Conservation (phyloP, 176 grass and related monocot genomes). For the Rhynchospora breviuscula region DNA sequence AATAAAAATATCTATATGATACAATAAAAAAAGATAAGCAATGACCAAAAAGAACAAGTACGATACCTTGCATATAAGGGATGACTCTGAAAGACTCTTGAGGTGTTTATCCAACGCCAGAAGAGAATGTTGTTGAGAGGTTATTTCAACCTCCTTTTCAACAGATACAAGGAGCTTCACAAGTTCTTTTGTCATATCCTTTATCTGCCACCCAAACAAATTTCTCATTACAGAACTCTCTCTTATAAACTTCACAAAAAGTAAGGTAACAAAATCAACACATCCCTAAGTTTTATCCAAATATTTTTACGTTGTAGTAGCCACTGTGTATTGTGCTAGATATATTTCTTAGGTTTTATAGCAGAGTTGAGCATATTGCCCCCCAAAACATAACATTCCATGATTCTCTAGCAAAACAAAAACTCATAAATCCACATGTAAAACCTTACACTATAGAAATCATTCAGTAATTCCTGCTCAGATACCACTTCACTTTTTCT, state of each 20-base stretch:
- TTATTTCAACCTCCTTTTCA: slow-evolving; percentile 76
- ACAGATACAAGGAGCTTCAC: slow-evolving; percentile 60
- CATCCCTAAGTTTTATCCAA: not conserved
- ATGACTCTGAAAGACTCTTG: slow-evolving; percentile 52
- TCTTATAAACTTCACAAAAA: not conserved
- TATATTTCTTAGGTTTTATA: not conserved
- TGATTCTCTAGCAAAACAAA: not conserved
- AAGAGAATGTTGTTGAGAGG: slow-evolving; percentile 63
- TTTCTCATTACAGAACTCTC: not conserved
- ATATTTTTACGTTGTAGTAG: not conserved
- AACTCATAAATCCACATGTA: not conserved
- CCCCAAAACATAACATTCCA: not conserved
- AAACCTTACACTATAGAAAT: slow-evolving; percentile 80
- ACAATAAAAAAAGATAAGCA: not conserved
- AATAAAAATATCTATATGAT: slow-evolving; percentile 20
- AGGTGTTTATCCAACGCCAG: slow-evolving; percentile 50
- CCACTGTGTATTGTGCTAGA: not conserved
- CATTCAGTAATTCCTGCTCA: slow-evolving; percentile 61
- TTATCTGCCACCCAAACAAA: slow-evolving; percentile 43
- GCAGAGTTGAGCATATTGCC: not conserved
- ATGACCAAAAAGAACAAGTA: slow-evolving; percentile 9
- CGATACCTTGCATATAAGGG: slow-evolving; percentile 62
- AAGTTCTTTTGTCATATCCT: slow-evolving; percentile 74
- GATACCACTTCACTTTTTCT: slow-evolving; percentile 39
- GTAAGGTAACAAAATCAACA: slow-evolving; percentile 1